These are phyloP conservation scores for Rhodosporidiobolus sp. DNA, from an alignment of 768 basidiomycete genomes.

Conservation along the genomic window DNA sequence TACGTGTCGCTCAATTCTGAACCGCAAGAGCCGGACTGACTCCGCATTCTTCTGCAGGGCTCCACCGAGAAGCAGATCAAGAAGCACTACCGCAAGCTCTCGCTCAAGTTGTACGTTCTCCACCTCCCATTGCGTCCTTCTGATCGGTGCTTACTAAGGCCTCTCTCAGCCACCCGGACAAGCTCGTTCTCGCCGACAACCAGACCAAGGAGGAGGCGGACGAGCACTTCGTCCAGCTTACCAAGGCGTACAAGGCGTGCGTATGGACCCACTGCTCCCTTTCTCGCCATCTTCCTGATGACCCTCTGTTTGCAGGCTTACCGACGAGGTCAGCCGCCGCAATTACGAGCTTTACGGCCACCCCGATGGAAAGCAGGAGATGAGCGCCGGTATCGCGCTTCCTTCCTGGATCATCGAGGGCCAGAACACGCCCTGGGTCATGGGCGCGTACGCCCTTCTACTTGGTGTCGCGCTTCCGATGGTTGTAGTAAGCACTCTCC, in stretches of 20 bases:
- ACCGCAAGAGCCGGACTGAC: background rate
- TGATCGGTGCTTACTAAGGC: background rate
- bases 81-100: constrained; percentile 87
- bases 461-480: constrained; percentile 82
- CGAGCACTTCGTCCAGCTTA: constrained; percentile 81
- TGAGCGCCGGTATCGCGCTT: constrained; percentile 90
- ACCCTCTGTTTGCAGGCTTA: constrained; percentile 59
- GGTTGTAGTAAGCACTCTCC: constrained; percentile 61
- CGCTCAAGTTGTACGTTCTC: constrained; percentile 68
- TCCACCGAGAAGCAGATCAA: constrained; percentile 86
- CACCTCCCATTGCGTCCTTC: background rate
- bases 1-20: constrained; percentile 50
- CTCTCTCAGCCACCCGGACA: constrained; percentile 84
- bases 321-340: constrained; percentile 84
- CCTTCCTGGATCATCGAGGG: constrained; percentile 90
- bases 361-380: constrained; percentile 93
- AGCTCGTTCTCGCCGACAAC: constrained; percentile 76
- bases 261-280: background rate
- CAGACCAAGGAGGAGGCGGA: constrained; percentile 82
- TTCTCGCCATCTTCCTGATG: background rate
- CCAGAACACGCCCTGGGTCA: constrained; percentile 84
- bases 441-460: constrained; percentile 79
- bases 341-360: constrained; percentile 87
- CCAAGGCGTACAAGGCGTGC: constrained; percentile 95
- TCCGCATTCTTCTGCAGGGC: constrained; percentile 52